Base-by-base conservation (phyloP, 306 rosid species). In the Acacia crassicarpa region DNA sequence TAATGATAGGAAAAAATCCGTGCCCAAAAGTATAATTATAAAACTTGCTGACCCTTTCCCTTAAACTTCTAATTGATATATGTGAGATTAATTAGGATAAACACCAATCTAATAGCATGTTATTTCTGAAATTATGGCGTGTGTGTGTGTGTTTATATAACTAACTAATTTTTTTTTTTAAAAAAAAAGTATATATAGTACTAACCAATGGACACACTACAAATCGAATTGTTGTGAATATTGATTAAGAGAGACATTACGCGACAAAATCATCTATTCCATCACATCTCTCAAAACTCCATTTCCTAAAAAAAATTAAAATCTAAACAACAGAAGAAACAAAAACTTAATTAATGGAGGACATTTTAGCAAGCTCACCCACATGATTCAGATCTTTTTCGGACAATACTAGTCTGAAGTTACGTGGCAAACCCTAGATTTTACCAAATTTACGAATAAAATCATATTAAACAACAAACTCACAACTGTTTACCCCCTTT, bases 341-440 rank as follows among this genome's bases (percentile, higher is more conserved):
- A 74, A 49, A 83, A 58, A 53, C 22, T 51, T 3, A 68, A 35
- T 66, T n/a, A 80, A 80, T 58, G 58, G 78, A 77, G 63, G 71
- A 22, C 71, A 78, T 45, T 41, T 22, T 80, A 20, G 41, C 65
- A 46, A 67, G 74, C 74, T 67, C 84, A 80, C 58, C 80, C 75
- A 80, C 48, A 44, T 44, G 22, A 56, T 58, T 51, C 48, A 65
- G 68, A 53, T 78, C 71, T 75, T 66, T 27, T 23, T 44, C 38
- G 40, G 67, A 76, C 27, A 41, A 71, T 49, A 33, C 14, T 19
- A 41, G 77, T 54, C n/a, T 74, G 15, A 7, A 32, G n/a, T 74
- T 75, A 45, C 85, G 83, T 85, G 89, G 83, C 75, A 19, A 79
- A 51, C 61, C 72, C 65, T 83, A 74, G 23, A 33, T 76, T 80